Percentiles rank a stretch among this genome's conserved stretches.
These are phyloP conservation scores for Quercus gilva DNA, from an alignment of 306 rosid genomes.

Conservation along the genomic window DNA sequence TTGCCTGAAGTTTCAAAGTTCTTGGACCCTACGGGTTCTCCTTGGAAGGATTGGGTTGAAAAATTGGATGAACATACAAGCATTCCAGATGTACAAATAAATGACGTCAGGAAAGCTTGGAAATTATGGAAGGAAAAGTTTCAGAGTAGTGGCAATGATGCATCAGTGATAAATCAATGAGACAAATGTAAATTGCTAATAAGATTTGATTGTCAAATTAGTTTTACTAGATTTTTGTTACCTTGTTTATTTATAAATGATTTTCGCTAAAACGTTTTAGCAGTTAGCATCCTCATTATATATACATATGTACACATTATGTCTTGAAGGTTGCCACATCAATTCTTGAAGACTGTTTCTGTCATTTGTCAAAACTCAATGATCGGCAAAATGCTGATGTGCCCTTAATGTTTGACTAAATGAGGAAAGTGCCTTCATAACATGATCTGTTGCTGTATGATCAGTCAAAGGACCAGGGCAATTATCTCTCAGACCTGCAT, in stretches of 20 bases:
- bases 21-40: constrained; percentile 69
- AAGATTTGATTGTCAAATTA: neutral
- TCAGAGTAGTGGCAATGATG: constrained; percentile 18
- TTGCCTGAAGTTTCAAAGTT: constrained; percentile 68
- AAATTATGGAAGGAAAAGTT: constrained; percentile 61
- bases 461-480: no score
- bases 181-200: constrained; percentile 13
- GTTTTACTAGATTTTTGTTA: constrained; percentile 9
- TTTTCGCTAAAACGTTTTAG: neutral
- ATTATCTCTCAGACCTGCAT: no score
- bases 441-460: no score
- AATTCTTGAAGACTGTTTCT: neutral
- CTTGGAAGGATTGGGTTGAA: constrained; percentile 81
- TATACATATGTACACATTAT: no score
- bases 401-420: no score
- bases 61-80: constrained; percentile 63
- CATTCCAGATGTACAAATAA: constrained; percentile 59
- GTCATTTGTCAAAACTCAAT: neutral
- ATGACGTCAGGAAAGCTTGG: constrained; percentile 79
- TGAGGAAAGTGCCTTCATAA: no score
- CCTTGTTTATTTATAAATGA: neutral
- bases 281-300: neutral
- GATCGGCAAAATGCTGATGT: neutral
- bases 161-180: constrained; percentile 20
- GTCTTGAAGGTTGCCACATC: neutral